Base-by-base conservation (phyloP, 306 rosid genomes). In the Prunus mira region DNA sequence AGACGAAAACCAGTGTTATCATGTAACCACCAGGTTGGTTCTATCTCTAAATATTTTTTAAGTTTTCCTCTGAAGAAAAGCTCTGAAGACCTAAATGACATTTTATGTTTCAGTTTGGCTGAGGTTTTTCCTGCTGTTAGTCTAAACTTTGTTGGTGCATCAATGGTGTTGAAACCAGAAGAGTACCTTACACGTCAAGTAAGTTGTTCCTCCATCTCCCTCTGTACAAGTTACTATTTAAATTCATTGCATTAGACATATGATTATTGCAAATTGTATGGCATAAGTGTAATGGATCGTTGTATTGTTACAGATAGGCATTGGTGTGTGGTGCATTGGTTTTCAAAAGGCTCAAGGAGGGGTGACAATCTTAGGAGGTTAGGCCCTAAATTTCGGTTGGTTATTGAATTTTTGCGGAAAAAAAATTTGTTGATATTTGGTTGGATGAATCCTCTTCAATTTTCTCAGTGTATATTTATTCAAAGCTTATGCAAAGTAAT, bases 121-220 rank as follows among this genome's bases (percentile, higher is more conserved):
- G 89, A 86, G 81, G 74, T 79, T 69, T 95, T 95, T 84, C 99
- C 99, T 73, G 71, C 65, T 1, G 96, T 90, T 55, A 92, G 92
- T 85, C 87, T 95, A 63, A 95, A 95, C 85, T 95, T 92, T 81
- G 97, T 88, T 18, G 86, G 92, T 78, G 99, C 93, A 54, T 85
- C 97, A 6, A 95, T 95, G 96, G 86, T 89, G 80, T 87, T 95
- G 81, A 95, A 89, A 82, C 97, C 97, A 38, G 91, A 86, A 84
- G 89, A 95, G 67, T 95, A 92, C 87, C 97, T 95, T 32, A 32
- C 83, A 54, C 79, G 63, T 67, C n/a, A 70, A 69, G 99, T 90
- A 83, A 85, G 96, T 76, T 62, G 71, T 69, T 81, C 78, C 32
- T 69, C 64, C 25, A 66, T 28, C 24, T 52, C 38, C 58, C 71